Percentiles rank a stretch among this genome's conserved stretches.
Conservation (phyloP, 2,329 filamentous ascomycete genomes). For the Chaetomium olivaceum region DNA sequence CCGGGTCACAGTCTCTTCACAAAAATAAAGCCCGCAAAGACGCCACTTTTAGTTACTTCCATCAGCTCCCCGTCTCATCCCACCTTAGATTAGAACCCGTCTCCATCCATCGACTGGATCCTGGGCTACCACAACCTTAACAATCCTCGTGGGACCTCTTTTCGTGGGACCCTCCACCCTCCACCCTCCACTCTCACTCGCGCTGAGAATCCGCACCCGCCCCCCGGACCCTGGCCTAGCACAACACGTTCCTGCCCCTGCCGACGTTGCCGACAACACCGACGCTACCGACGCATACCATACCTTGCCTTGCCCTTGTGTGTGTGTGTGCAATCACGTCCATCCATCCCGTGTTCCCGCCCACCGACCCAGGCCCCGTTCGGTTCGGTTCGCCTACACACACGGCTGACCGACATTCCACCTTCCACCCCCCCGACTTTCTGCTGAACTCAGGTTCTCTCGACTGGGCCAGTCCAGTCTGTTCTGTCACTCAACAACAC, state of each 20-base stretch:
- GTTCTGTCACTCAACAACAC: slow-evolving; percentile 1
- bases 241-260: slow-evolving; percentile 3
- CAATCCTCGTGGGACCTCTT: not conserved
- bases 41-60: not conserved
- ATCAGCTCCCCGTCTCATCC: not conserved
- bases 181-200: not conserved
- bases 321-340: not conserved
- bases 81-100: not conserved
- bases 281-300: slow-evolving; percentile 15
- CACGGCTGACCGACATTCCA: not conserved
- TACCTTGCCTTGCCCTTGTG: slow-evolving; percentile 9
- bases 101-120: not conserved
- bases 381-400: not conserved
- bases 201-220: not conserved
- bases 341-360: slow-evolving; percentile 19
- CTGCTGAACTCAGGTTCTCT: not conserved
- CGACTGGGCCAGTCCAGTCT: not conserved
- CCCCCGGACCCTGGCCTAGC: slow-evolving; percentile 9
- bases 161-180: not conserved
- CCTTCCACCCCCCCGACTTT: not conserved
- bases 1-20: not conserved
- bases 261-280: slow-evolving; percentile 23
- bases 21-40: slow-evolving; percentile 21
- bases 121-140: not conserved
- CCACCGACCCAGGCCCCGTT: slow-evolving; percentile 5